Conservation (phyloP, 2,329 filamentous ascomycete genomes). For the Trichoderma pleuroti region DNA sequence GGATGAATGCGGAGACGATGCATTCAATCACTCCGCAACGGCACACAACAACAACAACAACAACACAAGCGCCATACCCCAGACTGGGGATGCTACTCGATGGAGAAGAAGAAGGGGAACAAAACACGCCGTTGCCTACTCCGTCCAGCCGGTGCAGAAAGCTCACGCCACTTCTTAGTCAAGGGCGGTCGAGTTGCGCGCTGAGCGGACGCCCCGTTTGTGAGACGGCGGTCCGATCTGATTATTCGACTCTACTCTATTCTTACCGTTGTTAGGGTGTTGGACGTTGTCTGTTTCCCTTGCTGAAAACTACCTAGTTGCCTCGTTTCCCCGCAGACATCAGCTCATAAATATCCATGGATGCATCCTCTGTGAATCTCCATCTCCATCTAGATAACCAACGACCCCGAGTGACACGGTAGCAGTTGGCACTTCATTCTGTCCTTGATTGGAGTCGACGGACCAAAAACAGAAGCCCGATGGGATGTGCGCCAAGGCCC, state of each 20-base stretch:
- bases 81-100: background rate
- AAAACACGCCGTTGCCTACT: background rate
- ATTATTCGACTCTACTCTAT: background rate
- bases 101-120: background rate
- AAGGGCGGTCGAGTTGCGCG: background rate
- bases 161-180: conserved; percentile 3
- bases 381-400: background rate
- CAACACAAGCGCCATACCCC: background rate
- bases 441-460: background rate
- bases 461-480: background rate
- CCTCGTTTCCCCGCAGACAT: background rate
- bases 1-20: background rate
- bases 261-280: background rate
- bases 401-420: background rate
- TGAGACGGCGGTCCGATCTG: background rate
- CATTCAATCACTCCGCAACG: background rate
- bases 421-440: background rate
- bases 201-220: conserved; percentile 8
- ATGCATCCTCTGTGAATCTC: background rate
- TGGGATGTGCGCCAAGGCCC: background rate
- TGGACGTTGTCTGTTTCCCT: background rate
- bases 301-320: background rate
- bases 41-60: background rate
- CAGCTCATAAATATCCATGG: background rate
- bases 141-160: background rate